These are phyloP conservation scores for Pisolithus microcarpus DNA, from an alignment of 768 basidiomycete genomes.

Conservation along the genomic window DNA sequence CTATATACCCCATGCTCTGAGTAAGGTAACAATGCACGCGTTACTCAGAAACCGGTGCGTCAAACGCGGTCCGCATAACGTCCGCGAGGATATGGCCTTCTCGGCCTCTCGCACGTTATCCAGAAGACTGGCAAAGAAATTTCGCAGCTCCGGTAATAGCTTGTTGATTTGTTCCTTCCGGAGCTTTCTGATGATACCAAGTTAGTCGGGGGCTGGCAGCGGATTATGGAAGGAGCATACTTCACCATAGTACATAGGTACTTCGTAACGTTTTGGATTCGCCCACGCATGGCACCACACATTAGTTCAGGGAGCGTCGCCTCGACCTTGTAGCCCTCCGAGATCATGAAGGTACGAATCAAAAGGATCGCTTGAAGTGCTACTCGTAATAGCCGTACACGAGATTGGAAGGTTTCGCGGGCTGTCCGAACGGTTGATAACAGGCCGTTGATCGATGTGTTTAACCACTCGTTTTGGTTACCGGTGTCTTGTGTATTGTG, in stretches of 20 bases:
- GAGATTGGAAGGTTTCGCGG: constrained; percentile 29
- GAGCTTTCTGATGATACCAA: too few species aligned
- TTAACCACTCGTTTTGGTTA: constrained; percentile 19
- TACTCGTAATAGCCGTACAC: constrained; percentile 32
- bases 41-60: constrained; percentile 29
- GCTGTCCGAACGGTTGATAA: constrained; percentile 32
- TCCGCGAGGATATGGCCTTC: constrained; percentile 21
- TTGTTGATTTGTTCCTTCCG: too few species aligned
- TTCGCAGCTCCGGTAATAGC: too few species aligned
- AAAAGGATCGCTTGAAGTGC: constrained; percentile 41
- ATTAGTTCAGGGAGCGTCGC: constrained; percentile 34
- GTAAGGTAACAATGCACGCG: too few species aligned
- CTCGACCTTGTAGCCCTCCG: constrained; percentile 37
- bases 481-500: constrained; percentile 15
- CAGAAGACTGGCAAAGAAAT: constrained; percentile 32
- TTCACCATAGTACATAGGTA: constrained; percentile 40
- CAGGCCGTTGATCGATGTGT: constrained; percentile 24
- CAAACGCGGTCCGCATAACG: constrained; percentile 61
- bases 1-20: too few species aligned
- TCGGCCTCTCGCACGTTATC: constrained; percentile 29
- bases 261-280: constrained; percentile 36
- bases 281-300: constrained; percentile 39
- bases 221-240: constrained; percentile 27
- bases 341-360: constrained; percentile 38
- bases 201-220: background rate